Evolutionary conservation across 306 rosid species (phyloP).

Genomic region (Sicyos edulis): DNA sequence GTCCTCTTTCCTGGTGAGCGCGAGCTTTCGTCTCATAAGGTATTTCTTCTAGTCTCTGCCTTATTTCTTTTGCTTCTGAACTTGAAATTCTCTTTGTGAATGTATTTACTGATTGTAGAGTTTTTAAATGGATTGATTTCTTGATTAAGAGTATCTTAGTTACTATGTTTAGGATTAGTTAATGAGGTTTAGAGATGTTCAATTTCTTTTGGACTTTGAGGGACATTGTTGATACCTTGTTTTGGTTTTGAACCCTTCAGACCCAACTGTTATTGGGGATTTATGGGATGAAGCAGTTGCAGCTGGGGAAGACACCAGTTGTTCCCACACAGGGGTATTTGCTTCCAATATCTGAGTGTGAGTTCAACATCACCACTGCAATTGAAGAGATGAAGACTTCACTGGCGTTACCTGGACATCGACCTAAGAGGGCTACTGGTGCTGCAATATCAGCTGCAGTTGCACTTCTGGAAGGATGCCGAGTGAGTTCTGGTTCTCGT

Average conservation of each 20-base stretch:
- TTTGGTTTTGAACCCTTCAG: slow-evolving; percentile 34
- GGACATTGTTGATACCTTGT: slow-evolving; percentile 15
- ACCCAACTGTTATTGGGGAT: slow-evolving; percentile 48
- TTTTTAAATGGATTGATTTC: not conserved
- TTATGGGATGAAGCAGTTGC: slow-evolving; percentile 37
- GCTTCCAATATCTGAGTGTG: slow-evolving; percentile 69
- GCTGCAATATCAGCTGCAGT: slow-evolving; percentile 76
- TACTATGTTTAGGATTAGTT: not conserved
- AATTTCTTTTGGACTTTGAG: not conserved
- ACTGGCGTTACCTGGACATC: slow-evolving; percentile 28
- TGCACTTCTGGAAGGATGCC: slow-evolving; percentile 69
- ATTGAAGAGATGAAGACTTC: slow-evolving; percentile 70
- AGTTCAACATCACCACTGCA: slow-evolving; percentile 59
- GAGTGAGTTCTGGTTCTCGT: slow-evolving; percentile 56
- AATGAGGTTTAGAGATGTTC: not conserved
- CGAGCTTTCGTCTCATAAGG: slow-evolving; percentile 60
- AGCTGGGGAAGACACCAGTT: slow-evolving; percentile 41
- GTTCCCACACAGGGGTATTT: slow-evolving; percentile 54
- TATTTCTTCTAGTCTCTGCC: slow-evolving; percentile 15
- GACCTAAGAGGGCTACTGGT: slow-evolving; percentile 68
- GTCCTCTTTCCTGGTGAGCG: slow-evolving; percentile 53
- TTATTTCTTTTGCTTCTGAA: not conserved
- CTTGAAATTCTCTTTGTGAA: not conserved
- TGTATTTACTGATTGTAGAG: not conserved
- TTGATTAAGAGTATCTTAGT: not conserved